These are phyloP conservation scores for Fusarium sp. DNA, from an alignment of 2,329 filamentous ascomycete species.

Conservation along the genomic window DNA sequence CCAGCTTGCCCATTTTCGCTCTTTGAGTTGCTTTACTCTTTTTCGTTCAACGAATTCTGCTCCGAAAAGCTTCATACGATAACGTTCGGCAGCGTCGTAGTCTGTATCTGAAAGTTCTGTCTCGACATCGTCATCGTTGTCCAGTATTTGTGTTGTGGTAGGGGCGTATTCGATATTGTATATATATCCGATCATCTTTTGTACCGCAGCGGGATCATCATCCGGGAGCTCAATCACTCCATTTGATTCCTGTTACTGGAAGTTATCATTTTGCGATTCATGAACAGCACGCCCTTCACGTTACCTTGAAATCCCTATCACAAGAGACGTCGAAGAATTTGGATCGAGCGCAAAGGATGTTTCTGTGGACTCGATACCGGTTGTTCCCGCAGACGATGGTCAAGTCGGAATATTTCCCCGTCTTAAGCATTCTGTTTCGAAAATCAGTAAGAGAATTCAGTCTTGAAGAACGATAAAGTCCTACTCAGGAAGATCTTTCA, in stretches of 20 bases:
- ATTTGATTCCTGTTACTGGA: background rate
- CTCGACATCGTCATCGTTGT: accelerated
- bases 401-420: background rate
- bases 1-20: background rate
- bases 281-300: no score
- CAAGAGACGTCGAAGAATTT: background rate
- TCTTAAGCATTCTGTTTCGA: background rate
- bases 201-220: slow-evolving; percentile 1
- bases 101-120: background rate
- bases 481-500: background rate
- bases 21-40: background rate
- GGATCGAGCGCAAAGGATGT: background rate
- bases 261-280: no score
- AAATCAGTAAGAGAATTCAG: no score
- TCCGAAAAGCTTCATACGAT: background rate
- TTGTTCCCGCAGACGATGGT: slow-evolving; percentile 4
- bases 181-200: slow-evolving; percentile 4
- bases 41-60: background rate
- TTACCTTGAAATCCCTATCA: background rate
- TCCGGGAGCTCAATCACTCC: background rate
- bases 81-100: accelerated
- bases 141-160: accelerated
- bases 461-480: background rate
- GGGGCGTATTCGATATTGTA: slow-evolving; percentile 7
- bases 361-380: background rate